Evolutionary conservation across 2,329 filamentous ascomycete genomes (phyloP).

Genomic region (Onygenales sp.): DNA sequence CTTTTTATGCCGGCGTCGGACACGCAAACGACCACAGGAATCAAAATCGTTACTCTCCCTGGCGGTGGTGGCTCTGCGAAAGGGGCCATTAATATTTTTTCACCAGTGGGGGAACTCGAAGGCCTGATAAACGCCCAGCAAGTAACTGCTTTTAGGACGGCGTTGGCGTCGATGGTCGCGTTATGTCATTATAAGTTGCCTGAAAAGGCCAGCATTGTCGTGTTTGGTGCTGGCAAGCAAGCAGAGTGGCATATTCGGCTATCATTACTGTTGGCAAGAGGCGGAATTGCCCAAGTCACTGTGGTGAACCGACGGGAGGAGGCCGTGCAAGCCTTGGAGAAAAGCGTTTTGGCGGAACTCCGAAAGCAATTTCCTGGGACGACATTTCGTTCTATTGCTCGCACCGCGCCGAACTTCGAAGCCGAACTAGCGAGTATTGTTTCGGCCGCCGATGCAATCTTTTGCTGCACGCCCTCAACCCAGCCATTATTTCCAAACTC

Average conservation of each 20-base stretch:
- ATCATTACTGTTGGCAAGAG: slow-evolving; percentile 37
- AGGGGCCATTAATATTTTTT: slow-evolving; percentile 62
- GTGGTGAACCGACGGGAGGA: slow-evolving; percentile 63
- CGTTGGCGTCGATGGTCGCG: slow-evolving; percentile 59
- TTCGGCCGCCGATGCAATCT: slow-evolving; percentile 33
- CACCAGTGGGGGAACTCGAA: slow-evolving; percentile 49
- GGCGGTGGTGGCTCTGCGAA: slow-evolving; percentile 40
- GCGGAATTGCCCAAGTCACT: slow-evolving; percentile 53
- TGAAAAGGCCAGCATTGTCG: slow-evolving; percentile 27
- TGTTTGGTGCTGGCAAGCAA: slow-evolving; percentile 42
- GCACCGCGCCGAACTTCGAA: slow-evolving; percentile 36
- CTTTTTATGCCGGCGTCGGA: slow-evolving; percentile 67
- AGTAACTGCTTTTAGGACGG: slow-evolving; percentile 72
- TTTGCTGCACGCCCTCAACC: slow-evolving; percentile 40
- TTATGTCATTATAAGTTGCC: slow-evolving; percentile 37
- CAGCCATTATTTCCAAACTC: slow-evolving; percentile 33
- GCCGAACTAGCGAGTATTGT: slow-evolving; percentile 20
- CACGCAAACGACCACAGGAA: slow-evolving; percentile 48
- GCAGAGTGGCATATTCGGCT: slow-evolving; percentile 42
- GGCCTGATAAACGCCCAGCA: slow-evolving; percentile 65
- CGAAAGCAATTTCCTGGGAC: slow-evolving; percentile 27
- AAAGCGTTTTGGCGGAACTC: slow-evolving; percentile 22
- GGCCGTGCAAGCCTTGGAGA: slow-evolving; percentile 43
- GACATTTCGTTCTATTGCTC: slow-evolving; percentile 4
- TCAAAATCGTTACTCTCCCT: slow-evolving; percentile 62